Base-by-base conservation (phyloP, 192 early-diverging fungal genomes). In the Podila horticola region DNA sequence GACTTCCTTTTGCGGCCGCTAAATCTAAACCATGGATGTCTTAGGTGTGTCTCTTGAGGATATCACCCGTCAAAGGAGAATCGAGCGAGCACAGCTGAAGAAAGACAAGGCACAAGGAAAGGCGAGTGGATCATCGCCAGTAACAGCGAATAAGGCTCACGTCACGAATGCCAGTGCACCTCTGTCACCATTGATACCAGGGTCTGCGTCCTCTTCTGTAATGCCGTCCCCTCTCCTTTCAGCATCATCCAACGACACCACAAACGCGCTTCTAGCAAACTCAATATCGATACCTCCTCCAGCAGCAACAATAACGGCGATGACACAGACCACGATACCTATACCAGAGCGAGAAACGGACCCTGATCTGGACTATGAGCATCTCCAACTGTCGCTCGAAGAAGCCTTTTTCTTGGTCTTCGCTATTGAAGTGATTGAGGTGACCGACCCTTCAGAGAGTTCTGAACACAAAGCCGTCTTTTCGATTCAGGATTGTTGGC, bases 321-420 rank as follows among this genome's bases (percentile, higher is more conserved):
- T 24, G 20, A 26, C 20, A 24, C 52, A 55, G 52, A 17, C 15
- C 8, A 45, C 15, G 11, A 17, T 45, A 45, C 41, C 41, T 12
- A 45, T 17, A 15, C 15, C 15, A 15, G 13, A 1, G 15, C 11
- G 55, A 24, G 19, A 20, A 17, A 11, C 22, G 8, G 65, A 60
- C 2, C 3, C 19, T 20, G 69, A 59, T 5, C 70, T 60, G 19
- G 50, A 73, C 31, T 65, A 65, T 45, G 95, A 96, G 67, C 83
- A 88, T 45, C 71, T 92, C 58, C 92, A 94, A 66, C 79, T 97
- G 1, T 91, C 86, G 31, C 82, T 92, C 5, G 89, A 91, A 58
- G 95, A 97, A 71, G 85, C 90, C 0, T 89, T 94, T 65, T 97
- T 95, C 66, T 82, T 97, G 26, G 74, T 83, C 2, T 88, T 84